Evolutionary conservation across 306 rosid species (phyloP).

Genomic region (Begonia loranthoides): DNA sequence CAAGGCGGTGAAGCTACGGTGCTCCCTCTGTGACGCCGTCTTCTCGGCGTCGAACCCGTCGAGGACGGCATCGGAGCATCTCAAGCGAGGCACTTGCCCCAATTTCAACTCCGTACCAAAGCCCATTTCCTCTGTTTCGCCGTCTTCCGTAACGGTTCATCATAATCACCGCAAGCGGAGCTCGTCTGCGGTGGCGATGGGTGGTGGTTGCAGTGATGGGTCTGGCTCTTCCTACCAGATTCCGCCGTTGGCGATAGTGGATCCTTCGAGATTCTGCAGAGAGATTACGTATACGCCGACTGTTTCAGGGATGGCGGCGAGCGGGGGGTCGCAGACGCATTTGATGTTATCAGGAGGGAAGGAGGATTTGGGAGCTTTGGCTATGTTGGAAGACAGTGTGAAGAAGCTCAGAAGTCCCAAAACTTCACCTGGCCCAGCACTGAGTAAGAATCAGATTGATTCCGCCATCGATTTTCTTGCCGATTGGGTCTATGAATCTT

Average conservation of each 20-base stretch:
- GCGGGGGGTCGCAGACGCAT: slow-evolving; percentile 35
- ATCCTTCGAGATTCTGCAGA: slow-evolving; percentile 32
- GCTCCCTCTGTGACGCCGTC: slow-evolving; percentile 73
- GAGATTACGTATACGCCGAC: slow-evolving; percentile 32
- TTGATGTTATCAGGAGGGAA: slow-evolving; percentile 84
- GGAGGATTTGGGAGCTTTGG: slow-evolving; percentile 80
- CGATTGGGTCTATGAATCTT: slow-evolving; percentile 81
- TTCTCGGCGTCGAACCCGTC: slow-evolving; percentile 96
- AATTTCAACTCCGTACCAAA: slow-evolving; percentile 48
- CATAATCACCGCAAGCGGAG: slow-evolving; percentile 47
- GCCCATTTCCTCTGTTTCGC: slow-evolving; percentile 74
- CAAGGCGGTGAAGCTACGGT: slow-evolving; percentile 85
- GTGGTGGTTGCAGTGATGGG: slow-evolving; percentile 5
- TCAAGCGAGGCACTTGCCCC: slow-evolving; percentile 95
- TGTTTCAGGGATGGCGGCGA: slow-evolving; percentile 13
- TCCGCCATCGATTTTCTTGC: slow-evolving; percentile 54
- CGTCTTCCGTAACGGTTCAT: slow-evolving; percentile 24
- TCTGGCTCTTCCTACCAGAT: slow-evolving; percentile 27
- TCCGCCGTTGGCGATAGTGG: slow-evolving; percentile 33
- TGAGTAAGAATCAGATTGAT: slow-evolving; percentile 51
- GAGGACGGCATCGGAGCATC: slow-evolving; percentile 86
- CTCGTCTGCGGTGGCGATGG: slow-evolving; percentile 22
- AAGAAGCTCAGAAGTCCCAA: slow-evolving; percentile 94
- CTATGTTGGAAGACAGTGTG: slow-evolving; percentile 90
- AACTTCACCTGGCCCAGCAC: slow-evolving; percentile 60